Base-by-base conservation (phyloP, 306 rosid species). In the Rubus parviflorus region DNA sequence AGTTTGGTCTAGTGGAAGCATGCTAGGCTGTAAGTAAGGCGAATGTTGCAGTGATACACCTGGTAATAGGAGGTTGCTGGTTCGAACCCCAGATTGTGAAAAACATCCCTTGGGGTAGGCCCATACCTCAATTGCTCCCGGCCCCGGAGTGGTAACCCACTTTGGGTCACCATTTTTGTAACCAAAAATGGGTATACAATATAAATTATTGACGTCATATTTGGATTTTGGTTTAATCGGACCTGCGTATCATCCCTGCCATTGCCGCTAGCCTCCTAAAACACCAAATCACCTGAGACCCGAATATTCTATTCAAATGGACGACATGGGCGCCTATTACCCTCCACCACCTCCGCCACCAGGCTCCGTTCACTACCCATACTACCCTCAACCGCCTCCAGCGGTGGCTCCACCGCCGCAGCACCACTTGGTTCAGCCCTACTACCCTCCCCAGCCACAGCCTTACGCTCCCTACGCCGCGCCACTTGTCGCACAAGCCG, bases 311-410 rank as follows among this genome's bases (percentile, higher is more conserved):
- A 10, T 48, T 14, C 64, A 83, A 57, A 95, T 88, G 97, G 97
- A 92, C 85, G 97, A 89, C 79, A 86, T 88, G 90, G 86, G 94
- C 56, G 87, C 91, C 38, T 92, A 86, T 91, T 91, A 87, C 88
- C 54, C 89, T 8, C 97, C 86, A 48, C 81, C 88, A 37, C 90
- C 87, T 52, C 89, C 87, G 7, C 67, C 89, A 30, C 76, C 85
- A 13, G 85, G 75, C 61, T 64, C 81, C n/a, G 58, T 84, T 75
- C 88, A 85, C 79, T 89, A 88, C 66, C 86, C 94, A 46, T 92
- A 89, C 61, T 89, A 89, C 76, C 88, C 88, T 7, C 89, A 81
- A 0, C 89, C 91, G 0, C 91, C 85, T 6, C 87, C 85, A 0
- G 79, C 85, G 5, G 54, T 76, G 60, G 80, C 72, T 63, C 83